Evolutionary conservation across 2,329 filamentous ascomycete genomes (phyloP).

Genomic region (Hypoxylon sp.): DNA sequence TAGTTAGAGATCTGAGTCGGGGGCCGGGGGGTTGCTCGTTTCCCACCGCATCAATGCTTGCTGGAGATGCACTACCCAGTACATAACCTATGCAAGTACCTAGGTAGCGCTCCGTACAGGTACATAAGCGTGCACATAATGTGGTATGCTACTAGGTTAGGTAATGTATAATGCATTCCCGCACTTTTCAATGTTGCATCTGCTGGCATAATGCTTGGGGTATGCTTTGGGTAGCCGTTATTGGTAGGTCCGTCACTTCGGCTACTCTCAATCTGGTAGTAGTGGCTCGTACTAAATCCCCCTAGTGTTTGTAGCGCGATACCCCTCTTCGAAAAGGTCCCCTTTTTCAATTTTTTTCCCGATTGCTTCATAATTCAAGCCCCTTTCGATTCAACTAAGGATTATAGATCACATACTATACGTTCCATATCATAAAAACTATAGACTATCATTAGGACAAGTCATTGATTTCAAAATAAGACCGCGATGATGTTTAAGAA

Average conservation of each 20-base stretch:
- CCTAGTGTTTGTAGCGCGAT: constrained; percentile 23
- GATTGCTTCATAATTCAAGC: neutral
- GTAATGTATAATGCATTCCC: neutral
- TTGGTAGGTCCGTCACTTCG: neutral
- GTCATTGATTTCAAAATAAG: neutral
- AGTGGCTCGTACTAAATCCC: constrained; percentile 20
- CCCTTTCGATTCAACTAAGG: neutral
- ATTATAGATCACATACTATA: too few species aligned
- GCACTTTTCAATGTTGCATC: neutral
- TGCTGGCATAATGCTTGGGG: neutral
- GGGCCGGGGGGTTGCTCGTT: constrained; percentile 18
- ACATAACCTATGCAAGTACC: constrained; percentile 4
- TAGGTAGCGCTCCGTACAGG: constrained; percentile 7
- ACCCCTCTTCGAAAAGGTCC: constrained; percentile 32
- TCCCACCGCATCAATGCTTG: constrained; percentile 30
- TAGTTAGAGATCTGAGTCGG: constrained; percentile 34
- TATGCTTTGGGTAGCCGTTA: constrained; percentile 15
- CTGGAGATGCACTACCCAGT: neutral
- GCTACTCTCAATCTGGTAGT: constrained; percentile 22
- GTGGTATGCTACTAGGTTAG: neutral
- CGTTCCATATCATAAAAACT: too few species aligned
- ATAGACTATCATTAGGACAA: too few species aligned
- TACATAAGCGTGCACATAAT: constrained; percentile 1
- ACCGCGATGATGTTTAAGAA: neutral
- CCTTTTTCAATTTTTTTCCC: constrained; percentile 24